A percentile compares a stretch with the other conserved stretches of the same genome.
Conservation (phyloP, 176 grass and related monocot species). For the Metroxylon sagu region DNA sequence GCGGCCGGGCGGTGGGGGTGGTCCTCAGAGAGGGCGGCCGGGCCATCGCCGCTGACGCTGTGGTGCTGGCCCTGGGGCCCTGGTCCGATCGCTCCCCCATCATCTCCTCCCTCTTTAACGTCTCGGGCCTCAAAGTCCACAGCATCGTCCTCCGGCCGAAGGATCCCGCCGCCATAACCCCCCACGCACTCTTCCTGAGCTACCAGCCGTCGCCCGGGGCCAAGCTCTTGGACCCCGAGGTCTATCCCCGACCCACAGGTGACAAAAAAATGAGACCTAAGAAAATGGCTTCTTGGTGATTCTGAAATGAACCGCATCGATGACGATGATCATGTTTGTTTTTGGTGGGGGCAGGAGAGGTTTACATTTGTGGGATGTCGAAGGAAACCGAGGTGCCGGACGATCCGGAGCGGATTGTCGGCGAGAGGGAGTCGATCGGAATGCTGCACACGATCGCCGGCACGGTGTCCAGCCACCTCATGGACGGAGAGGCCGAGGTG, state of each 20-base stretch:
- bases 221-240: slow-evolving; percentile 80
- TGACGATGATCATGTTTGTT: neutral
- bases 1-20: slow-evolving; percentile 45
- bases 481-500: slow-evolving; percentile 47
- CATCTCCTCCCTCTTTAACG: slow-evolving; percentile 46
- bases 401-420: slow-evolving; percentile 50
- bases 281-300: no score
- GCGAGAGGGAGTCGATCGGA: slow-evolving; percentile 54
- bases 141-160: slow-evolving; percentile 71
- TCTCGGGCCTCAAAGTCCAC: slow-evolving; percentile 71
- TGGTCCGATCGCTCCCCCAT: slow-evolving; percentile 52
- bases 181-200: slow-evolving; percentile 79
- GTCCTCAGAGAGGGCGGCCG: slow-evolving; percentile 35
- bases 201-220: slow-evolving; percentile 63
- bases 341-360: slow-evolving; percentile 42
- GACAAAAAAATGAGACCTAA: neutral
- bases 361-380: slow-evolving; percentile 84
- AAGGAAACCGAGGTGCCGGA: slow-evolving; percentile 57
- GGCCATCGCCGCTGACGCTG: slow-evolving; percentile 46
- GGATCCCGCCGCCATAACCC: slow-evolving; percentile 53
- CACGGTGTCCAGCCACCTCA: slow-evolving; percentile 68
- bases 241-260: slow-evolving; percentile 85
- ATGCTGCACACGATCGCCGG: slow-evolving; percentile 86
- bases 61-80: slow-evolving; percentile 78
- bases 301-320: no score